Base-by-base conservation (phyloP, 805 yeast species). In the Cyberlindnera xishuangbannaensis region DNA sequence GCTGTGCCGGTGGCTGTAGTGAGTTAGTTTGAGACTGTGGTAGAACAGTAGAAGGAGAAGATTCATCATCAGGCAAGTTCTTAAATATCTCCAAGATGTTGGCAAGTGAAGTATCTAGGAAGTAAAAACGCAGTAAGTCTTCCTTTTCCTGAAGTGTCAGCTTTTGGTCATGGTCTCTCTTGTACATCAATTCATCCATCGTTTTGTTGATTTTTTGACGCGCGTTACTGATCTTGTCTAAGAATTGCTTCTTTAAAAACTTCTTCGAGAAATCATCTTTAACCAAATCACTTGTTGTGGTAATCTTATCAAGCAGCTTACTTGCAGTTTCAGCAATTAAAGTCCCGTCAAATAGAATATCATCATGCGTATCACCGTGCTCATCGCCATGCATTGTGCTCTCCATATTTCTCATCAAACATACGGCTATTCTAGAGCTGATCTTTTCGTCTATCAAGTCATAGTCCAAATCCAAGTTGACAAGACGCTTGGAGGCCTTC, bases 321-420 rank as follows among this genome's bases (percentile, higher is more conserved):
- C 78, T 86, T 0, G 88, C 90, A 2, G 85, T 72, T 53, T 79
- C 80, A 48, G 85, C 78, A 30, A 83, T 64, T 36, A 83, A 60
- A 0, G 86, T 71, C 6, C 90, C 92, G 58, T 82, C 90, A 53
- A 78, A 80, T 55, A 83, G 67, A 30, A 83, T 62, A 43, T 83
- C 90, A 52, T 71, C 83, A 25, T 62, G 44, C 4, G 61, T 37
- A 15, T 56, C 66, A 44, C 55, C 61, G 29, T 36, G 40, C n/a
- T 53, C 35, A 43, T 43, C 36, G 18, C 53, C 57, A 20, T 50
- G 51, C 9, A 58, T 44, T 27, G 61, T 59, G 34, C 79, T 58
- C 46, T 81, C 86, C 80, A 87, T 79, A 55, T 88, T 88, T 47
- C 81, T 72, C 79, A 88, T 78, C 30, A 92, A 73, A 46, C 82